These are phyloP conservation scores for Yamadazyma sp. DNA, from an alignment of 805 yeast genomes.

Conservation along the genomic window DNA sequence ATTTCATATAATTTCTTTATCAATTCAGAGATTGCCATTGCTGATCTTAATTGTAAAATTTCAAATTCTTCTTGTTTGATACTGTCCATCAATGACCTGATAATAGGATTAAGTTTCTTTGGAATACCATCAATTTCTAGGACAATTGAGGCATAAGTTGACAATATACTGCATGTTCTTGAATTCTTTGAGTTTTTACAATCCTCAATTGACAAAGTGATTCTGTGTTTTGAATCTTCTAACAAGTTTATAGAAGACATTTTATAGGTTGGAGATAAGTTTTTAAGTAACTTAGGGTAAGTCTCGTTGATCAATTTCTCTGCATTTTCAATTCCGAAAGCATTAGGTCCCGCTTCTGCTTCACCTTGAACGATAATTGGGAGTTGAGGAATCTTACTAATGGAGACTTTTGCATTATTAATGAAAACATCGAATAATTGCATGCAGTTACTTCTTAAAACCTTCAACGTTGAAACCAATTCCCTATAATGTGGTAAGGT, in stretches of 20 bases:
- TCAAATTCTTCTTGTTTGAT: conserved; percentile 70
- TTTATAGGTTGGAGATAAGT: conserved; percentile 65
- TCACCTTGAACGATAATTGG: conserved; percentile 95
- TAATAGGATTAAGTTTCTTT: conserved; percentile 80
- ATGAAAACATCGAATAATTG: conserved; percentile 76
- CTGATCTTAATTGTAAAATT: conserved; percentile 68
- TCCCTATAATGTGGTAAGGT: conserved; percentile 67
- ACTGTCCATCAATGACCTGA: conserved; percentile 89
- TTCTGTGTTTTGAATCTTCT: conserved; percentile 74
- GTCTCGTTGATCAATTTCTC: conserved; percentile 62
- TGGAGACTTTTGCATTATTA: conserved; percentile 70
- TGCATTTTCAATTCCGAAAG: conserved; percentile 79
- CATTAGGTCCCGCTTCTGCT: conserved; percentile 88
- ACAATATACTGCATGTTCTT: conserved; percentile 58
- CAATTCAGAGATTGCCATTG: conserved; percentile 63
- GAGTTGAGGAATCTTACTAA: conserved; percentile 69
- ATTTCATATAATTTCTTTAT: conserved; percentile 53
- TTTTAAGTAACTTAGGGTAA: conserved; percentile 60
- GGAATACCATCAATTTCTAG: conserved; percentile 70
- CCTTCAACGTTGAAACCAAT: conserved; percentile 78
- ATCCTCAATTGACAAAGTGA: conserved; percentile 62
- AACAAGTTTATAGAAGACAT: conserved; percentile 68
- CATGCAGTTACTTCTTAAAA: conserved; percentile 83
- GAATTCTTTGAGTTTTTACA: conserved; percentile 52
- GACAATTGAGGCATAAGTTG: conserved; percentile 75